Evolutionary conservation across 169 alveolate genomes (phyloP).

Genomic region (Toxoplasma gondii): DNA sequence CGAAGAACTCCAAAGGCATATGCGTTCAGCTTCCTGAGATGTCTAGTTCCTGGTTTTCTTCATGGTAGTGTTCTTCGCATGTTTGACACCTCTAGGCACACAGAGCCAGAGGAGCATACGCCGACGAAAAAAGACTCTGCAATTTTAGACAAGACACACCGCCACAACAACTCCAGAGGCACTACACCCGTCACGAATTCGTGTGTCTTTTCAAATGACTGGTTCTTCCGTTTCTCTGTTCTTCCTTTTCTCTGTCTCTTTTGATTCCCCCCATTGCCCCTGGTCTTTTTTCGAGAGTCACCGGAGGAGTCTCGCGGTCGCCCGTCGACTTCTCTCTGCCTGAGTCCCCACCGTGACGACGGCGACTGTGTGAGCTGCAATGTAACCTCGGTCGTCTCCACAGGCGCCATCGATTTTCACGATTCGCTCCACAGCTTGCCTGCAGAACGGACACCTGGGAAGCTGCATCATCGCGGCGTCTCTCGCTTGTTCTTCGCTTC

Average conservation of each 20-base stretch:
- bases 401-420: conserved; percentile 5
- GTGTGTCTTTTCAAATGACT: no score
- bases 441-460: conserved; percentile 18
- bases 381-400: not conserved
- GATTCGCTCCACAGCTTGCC: not conserved
- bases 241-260: not conserved
- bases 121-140: no score
- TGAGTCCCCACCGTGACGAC: not conserved
- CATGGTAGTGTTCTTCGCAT: no score
- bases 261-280: not conserved
- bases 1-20: no score
- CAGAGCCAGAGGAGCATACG: no score
- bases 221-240: no score
- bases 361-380: not conserved
- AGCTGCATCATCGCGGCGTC: not conserved
- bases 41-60: no score
- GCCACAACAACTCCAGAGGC: no score
- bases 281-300: not conserved
- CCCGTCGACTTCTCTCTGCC: not conserved
- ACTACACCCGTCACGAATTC: no score
- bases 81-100: no score
- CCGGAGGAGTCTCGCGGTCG: not conserved
- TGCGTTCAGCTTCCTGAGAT: no score
- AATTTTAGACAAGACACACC: no score
- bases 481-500: not conserved